Conservation (phyloP, 768 basidiomycete genomes). For the Clavulina sp. region DNA sequence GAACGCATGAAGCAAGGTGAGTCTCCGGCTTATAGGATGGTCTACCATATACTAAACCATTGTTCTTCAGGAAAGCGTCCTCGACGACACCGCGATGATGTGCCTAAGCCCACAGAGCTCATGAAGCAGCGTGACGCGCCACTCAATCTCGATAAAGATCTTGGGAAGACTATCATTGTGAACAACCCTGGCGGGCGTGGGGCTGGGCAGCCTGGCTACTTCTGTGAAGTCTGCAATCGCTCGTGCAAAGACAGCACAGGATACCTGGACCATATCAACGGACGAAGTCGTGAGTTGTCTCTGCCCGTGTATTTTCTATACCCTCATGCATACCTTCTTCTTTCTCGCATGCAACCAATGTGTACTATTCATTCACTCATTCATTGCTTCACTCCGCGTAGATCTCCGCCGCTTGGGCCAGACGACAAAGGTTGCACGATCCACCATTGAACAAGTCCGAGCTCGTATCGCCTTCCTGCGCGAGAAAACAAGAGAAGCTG, state of each 20-base stretch:
- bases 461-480: slow-evolving; percentile 75
- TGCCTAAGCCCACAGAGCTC: slow-evolving; percentile 86
- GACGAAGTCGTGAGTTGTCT: slow-evolving; percentile 61
- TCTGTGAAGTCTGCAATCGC: slow-evolving; percentile 78
- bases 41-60: neutral
- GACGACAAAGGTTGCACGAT: slow-evolving; percentile 77
- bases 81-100: slow-evolving; percentile 41
- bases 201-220: slow-evolving; percentile 84
- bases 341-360: neutral
- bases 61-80: slow-evolving; percentile 61
- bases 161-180: slow-evolving; percentile 89
- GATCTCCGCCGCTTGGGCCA: slow-evolving; percentile 92
- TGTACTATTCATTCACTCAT: neutral
- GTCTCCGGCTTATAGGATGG: slow-evolving; percentile 5
- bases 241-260: slow-evolving; percentile 89
- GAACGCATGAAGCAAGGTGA: slow-evolving; percentile 68
- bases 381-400: slow-evolving; percentile 18
- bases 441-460: slow-evolving; percentile 84
- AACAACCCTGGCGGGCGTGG: slow-evolving; percentile 67
- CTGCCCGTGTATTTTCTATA: neutral
- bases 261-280: slow-evolving; percentile 92
- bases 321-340: neutral
- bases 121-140: slow-evolving; percentile 76
- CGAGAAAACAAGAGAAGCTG: slow-evolving; percentile 69
- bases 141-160: slow-evolving; percentile 86